Evolutionary conservation across 2,329 filamentous ascomycete species (phyloP).

Genomic region (Metarhizium rileyi): DNA sequence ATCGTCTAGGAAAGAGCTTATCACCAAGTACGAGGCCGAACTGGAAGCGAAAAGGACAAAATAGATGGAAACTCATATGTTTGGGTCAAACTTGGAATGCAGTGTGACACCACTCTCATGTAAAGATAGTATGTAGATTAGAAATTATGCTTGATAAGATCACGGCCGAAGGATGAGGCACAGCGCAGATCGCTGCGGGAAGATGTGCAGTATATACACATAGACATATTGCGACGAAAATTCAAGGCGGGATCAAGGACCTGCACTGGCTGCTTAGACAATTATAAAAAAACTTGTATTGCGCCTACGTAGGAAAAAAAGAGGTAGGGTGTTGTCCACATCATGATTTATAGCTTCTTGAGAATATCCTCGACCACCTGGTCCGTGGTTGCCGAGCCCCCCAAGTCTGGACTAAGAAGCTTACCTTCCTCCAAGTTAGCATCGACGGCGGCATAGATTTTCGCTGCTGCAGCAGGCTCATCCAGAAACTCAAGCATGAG

Average conservation of each 20-base stretch:
- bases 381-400: constrained; percentile 74
- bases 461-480: constrained; percentile 75
- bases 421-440: constrained; percentile 76
- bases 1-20: constrained; percentile 43
- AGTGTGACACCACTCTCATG: neutral
- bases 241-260: neutral
- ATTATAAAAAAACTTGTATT: neutral
- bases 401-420: constrained; percentile 80
- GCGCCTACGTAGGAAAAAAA: neutral
- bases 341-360: constrained; percentile 54
- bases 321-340: neutral
- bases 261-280: neutral
- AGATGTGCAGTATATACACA: neutral
- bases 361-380: constrained; percentile 84
- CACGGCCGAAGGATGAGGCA: neutral
- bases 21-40: constrained; percentile 50
- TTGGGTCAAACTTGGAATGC: neutral
- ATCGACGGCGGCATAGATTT: constrained; percentile 88
- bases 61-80: constrained; percentile 18
- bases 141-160: neutral
- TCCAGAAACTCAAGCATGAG: constrained; percentile 95
- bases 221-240: neutral
- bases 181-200: neutral
- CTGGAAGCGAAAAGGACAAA: constrained; percentile 47
- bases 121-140: constrained; percentile 1